Evolutionary conservation across 805 yeast species (phyloP).

Genomic region (Teunomyces cretensis): DNA sequence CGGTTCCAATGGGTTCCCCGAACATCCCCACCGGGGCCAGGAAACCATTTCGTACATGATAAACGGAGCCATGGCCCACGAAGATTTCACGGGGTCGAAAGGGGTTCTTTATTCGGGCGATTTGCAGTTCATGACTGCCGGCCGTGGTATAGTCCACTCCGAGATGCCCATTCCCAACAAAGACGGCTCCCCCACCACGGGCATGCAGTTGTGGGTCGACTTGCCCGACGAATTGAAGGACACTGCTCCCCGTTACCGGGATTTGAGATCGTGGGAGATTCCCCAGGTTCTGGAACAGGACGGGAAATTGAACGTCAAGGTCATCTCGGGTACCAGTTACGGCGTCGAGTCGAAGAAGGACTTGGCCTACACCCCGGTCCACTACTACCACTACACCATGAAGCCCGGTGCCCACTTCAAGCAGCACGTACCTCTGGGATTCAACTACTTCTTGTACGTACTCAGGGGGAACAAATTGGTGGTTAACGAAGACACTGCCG

Average conservation of each 20-base stretch:
- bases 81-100: constrained; percentile 82
- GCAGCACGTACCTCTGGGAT: constrained; percentile 59
- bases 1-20: constrained; percentile 75
- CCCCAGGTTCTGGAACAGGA: constrained; percentile 69
- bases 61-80: constrained; percentile 72
- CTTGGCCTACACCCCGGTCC: constrained; percentile 79
- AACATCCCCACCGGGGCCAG: constrained; percentile 81
- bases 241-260: constrained; percentile 74
- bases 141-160: constrained; percentile 80
- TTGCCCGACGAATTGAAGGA: constrained; percentile 64
- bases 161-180: constrained; percentile 73
- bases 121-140: constrained; percentile 92
- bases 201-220: constrained; percentile 89
- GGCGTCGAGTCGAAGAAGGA: constrained; percentile 75
- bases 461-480: constrained; percentile 55
- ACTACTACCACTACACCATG: constrained; percentile 65
- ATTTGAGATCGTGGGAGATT: constrained; percentile 65
- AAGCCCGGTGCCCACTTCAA: constrained; percentile 63
- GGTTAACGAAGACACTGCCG: constrained; percentile 42
- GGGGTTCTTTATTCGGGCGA: constrained; percentile 82
- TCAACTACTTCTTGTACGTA: constrained; percentile 69
- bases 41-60: constrained; percentile 73
- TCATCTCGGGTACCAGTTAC: constrained; percentile 73
- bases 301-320: constrained; percentile 59
- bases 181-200: constrained; percentile 48